phyloP scores from a whole-genome alignment of 1,139 yeast species.

The Arxiozyma heterogenica region DNA sequence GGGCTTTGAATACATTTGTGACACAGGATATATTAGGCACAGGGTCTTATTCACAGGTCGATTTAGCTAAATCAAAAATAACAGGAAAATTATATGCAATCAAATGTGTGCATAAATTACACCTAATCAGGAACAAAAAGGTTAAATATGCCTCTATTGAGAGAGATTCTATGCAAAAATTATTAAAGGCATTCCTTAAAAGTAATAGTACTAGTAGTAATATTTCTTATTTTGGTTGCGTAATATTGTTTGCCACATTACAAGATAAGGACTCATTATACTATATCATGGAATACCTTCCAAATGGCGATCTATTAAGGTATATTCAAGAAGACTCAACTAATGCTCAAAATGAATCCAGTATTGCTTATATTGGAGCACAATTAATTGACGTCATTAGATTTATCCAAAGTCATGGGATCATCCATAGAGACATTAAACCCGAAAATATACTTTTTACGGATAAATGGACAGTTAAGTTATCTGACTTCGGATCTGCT shows the following conservation, averaged over 20 bases:
- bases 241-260: conserved; percentile 51
- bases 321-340: conserved; percentile 40
- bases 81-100: conserved; percentile 34
- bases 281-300: conserved; percentile 70
- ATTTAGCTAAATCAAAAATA: conserved; percentile 50
- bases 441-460: conserved; percentile 68
- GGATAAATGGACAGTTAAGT: conserved; percentile 55
- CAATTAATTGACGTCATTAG: conserved; percentile 69
- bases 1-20: conserved; percentile 28
- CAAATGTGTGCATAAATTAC: conserved; percentile 49
- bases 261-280: conserved; percentile 63
- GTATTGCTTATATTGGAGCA: conserved; percentile 50
- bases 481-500: conserved; percentile 80
- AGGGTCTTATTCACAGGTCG: conserved; percentile 70
- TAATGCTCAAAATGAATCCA: conserved; percentile 45
- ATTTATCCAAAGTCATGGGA: conserved; percentile 66
- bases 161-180: conserved; percentile 57
- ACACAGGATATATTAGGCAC: conserved; percentile 62
- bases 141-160: conserved; percentile 71
- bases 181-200: conserved; percentile 29
- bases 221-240: neutral
- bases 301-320: conserved; percentile 61
- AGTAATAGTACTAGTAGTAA: no score
- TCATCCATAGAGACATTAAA: conserved; percentile 68
- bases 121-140: conserved; percentile 65